A percentile compares a stretch with the other conserved stretches of the same genome.
These are phyloP conservation scores for Clarireedia monteithiana DNA, from an alignment of 2,329 filamentous ascomycete species.

Conservation along the genomic window DNA sequence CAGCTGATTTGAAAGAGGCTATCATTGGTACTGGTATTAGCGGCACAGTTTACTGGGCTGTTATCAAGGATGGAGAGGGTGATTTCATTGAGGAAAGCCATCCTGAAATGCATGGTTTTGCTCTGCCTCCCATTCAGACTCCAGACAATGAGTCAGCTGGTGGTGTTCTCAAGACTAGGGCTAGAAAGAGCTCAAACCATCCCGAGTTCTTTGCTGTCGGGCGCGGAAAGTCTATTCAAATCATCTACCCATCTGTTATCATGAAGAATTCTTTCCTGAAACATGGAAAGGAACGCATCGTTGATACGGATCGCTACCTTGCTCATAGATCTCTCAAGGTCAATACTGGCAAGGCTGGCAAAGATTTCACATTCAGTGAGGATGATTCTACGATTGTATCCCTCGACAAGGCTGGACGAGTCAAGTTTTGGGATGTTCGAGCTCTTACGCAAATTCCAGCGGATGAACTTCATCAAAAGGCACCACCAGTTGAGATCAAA, in stretches of 20 bases:
- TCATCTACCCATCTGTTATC: constrained; percentile 65
- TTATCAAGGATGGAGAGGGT: constrained; percentile 67
- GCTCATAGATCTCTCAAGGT: constrained; percentile 86
- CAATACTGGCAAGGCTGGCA: constrained; percentile 93
- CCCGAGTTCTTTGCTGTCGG: constrained; percentile 93
- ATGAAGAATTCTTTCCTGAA: constrained; percentile 57
- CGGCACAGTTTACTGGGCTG: constrained; percentile 93
- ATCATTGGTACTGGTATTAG: constrained; percentile 91
- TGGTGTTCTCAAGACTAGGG: constrained; percentile 90
- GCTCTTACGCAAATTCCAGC: constrained; percentile 50
- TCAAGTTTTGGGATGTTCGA: constrained; percentile 98
- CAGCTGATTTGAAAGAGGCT: constrained; percentile 60
- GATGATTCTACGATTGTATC: constrained; percentile 93
- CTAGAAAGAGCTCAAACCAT: constrained; percentile 80
- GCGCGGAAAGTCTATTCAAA: constrained; percentile 90
- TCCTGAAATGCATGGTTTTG: constrained; percentile 77
- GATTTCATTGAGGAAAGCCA: constrained; percentile 73
- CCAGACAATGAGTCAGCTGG: constrained; percentile 88
- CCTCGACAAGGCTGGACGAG: constrained; percentile 88
- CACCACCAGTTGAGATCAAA: constrained; percentile 61
- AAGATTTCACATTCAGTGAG: constrained; percentile 96
- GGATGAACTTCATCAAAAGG: constrained; percentile 13
- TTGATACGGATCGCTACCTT: constrained; percentile 82
- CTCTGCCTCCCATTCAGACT: constrained; percentile 77
- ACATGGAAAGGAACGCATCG: constrained; percentile 55